Base-by-base conservation (phyloP, 768 basidiomycete genomes). In the Kwoniella dejecticola region DNA sequence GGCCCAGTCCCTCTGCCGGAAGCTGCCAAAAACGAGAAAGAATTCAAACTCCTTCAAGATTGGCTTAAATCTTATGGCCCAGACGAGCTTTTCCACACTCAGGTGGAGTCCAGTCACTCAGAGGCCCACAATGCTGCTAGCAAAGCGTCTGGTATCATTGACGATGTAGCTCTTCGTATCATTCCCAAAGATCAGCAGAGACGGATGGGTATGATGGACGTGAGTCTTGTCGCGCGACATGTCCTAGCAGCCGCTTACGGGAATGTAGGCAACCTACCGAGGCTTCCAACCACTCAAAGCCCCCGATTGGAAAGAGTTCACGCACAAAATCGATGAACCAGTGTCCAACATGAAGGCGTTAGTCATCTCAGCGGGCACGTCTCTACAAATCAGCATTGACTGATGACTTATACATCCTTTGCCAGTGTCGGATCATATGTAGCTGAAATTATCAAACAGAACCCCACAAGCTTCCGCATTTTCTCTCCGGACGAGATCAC, bases 401-500 rank as follows among this genome's bases (percentile, higher is more conserved):
- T 53, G 38, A 53, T 30, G 19, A 31, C n/a, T 30, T 41, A 8
- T 42, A 42, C 7, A 15, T 47, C 12, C 79, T 72, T 69, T 70
- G 57, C 64, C 69, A 74, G 72, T 11, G 72, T 80, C 47, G 80
- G 75, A 19, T 62, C 49, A 13, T 82, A 80, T 64, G 69, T 82
- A 41, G 71, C 70, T 21, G 77, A 79, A 11, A 79, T 79, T n/a
- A 73, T 82, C 67, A 70, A 79, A 70, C 87, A 86, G 53, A 92
- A 96, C 76, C 89, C 88, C 1, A 82, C 79, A 19, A 82, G 83
- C 0, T 93, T 93, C 84, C 84, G 92, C 38, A 89, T 95, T 60
- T 94, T 94, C 81, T 91, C 88, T 21, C 92, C 92, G 0, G 92
- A 96, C 66, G 90, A 92, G 69, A 81, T 92, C 1, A 85, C 88